A percentile compares a stretch with the other conserved stretches of the same genome.
Evolutionary conservation across 192 early-diverging fungal genomes (phyloP).

Genomic region (Backusella parvicylindrica): DNA sequence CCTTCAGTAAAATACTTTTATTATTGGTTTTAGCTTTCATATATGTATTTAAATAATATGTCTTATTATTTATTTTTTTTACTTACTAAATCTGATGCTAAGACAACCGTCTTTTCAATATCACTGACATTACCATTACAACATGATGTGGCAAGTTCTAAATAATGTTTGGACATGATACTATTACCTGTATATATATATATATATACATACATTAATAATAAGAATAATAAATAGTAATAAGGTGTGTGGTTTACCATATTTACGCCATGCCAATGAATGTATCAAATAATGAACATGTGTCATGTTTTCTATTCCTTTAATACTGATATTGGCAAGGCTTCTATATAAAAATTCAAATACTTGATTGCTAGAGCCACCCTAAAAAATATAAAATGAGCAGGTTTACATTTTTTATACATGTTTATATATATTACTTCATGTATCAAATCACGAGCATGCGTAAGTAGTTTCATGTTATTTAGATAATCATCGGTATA

Average conservation of each 20-base stretch:
- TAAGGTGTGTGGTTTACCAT: neutral
- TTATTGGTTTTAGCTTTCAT: neutral
- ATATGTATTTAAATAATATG: neutral
- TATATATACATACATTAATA: neutral
- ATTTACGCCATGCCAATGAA: constrained; percentile 4
- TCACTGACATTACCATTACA: neutral
- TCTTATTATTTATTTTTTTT: neutral
- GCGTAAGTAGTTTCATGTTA: neutral
- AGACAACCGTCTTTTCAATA: constrained; percentile 4
- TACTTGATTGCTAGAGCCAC: neutral
- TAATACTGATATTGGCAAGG: neutral
- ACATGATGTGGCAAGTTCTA: neutral
- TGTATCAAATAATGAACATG: neutral
- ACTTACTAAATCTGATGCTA: constrained; percentile 1
- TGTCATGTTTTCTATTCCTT: neutral
- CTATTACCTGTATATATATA: neutral
- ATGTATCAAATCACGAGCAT: neutral
- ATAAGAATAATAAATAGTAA: neutral
- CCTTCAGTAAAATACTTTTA: neutral
- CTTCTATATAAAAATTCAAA: neutral
- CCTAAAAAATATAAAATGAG: neutral
- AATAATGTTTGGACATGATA: neutral
- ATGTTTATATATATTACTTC: neutral
- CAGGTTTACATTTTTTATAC: neutral
- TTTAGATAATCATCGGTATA: neutral